These are phyloP conservation scores for Beauveria pseudobassiana DNA, from an alignment of 2,329 filamentous ascomycete species.

Conservation along the genomic window DNA sequence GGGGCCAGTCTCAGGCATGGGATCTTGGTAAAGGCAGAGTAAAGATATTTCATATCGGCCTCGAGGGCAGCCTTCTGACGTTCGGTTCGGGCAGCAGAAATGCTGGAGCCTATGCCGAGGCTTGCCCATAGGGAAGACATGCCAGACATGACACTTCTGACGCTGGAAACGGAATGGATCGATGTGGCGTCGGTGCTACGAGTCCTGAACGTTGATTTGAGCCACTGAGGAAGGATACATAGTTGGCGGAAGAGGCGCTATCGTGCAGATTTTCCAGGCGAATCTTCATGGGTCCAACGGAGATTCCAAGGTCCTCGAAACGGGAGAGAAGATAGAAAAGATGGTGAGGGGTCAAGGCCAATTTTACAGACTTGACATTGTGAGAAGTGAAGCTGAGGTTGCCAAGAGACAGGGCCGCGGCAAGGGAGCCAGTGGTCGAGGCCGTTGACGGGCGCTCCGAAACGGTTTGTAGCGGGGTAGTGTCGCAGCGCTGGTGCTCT, in stretches of 20 bases:
- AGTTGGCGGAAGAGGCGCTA: slow-evolving; percentile 77
- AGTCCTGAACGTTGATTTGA: slow-evolving; percentile 66
- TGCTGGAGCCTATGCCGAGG: slow-evolving; percentile 73
- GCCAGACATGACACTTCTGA: slow-evolving; percentile 93
- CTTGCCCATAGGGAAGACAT: slow-evolving; percentile 92
- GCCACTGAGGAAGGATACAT: slow-evolving; percentile 89
- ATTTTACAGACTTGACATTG: slow-evolving; percentile 78
- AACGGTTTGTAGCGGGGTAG: slow-evolving; percentile 48
- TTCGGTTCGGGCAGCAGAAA: slow-evolving; percentile 74
- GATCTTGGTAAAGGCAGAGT: slow-evolving; percentile 97
- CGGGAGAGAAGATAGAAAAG: slow-evolving; percentile 93
- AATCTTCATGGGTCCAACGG: slow-evolving; percentile 93
- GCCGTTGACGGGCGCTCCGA: slow-evolving; percentile 58
- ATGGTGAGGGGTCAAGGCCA: slow-evolving; percentile 91
- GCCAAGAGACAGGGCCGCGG: slow-evolving; percentile 79
- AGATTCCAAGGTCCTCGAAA: slow-evolving; percentile 86
- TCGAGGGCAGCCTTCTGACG: slow-evolving; percentile 81
- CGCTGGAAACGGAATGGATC: slow-evolving; percentile 91
- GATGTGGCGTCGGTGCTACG: slow-evolving; percentile 79
- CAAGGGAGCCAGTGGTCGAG: slow-evolving; percentile 67
- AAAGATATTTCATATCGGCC: slow-evolving; percentile 88
- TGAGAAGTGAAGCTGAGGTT: slow-evolving; percentile 79
- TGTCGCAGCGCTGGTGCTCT: slow-evolving; percentile 53
- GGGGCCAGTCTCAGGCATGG: slow-evolving; percentile 82
- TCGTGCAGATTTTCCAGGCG: slow-evolving; percentile 91